Conservation (phyloP, 108 stramenopile species). For the Cyclotella distinguenda region DNA sequence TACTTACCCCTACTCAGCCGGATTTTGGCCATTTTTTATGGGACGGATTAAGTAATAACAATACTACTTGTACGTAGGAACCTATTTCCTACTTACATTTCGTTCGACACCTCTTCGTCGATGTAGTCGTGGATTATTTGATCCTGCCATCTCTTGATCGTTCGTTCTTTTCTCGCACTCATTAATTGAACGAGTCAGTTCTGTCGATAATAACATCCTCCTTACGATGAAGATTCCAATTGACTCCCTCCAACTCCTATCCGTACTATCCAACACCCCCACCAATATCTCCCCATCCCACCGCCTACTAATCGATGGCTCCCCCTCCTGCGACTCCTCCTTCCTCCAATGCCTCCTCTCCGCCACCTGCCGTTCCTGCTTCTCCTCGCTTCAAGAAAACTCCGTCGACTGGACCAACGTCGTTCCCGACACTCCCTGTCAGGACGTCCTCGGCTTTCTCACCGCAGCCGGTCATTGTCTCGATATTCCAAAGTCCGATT, state of each 20-base stretch:
- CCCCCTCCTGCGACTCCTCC: conserved; percentile 58
- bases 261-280: conserved; percentile 11
- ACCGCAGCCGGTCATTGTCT: conserved; percentile 48
- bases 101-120: too few relatives aligned
- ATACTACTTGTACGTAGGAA: too few relatives aligned
- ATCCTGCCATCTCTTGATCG: too few relatives aligned
- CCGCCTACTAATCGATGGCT: background rate
- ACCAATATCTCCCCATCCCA: background rate
- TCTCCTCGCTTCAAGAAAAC: conserved; percentile 52
- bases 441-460: conserved; percentile 56
- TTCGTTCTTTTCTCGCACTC: too few relatives aligned
- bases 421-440: conserved; percentile 66
- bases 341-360: conserved; percentile 69
- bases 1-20: too few relatives aligned
- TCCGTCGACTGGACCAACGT: conserved; percentile 84
- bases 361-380: conserved; percentile 67
- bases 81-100: too few relatives aligned
- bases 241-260: conserved; percentile 24
- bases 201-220: background rate
- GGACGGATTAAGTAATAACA: too few relatives aligned
- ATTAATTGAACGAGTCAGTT: too few relatives aligned
- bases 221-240: conserved; percentile 27
- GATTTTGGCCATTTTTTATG: too few relatives aligned
- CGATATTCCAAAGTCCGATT: conserved; percentile 32
- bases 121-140: too few relatives aligned